A percentile compares a stretch with the other conserved stretches of the same genome.
Conservation (phyloP, 441 rosid genomes). For the Syzygium syzygioides region DNA sequence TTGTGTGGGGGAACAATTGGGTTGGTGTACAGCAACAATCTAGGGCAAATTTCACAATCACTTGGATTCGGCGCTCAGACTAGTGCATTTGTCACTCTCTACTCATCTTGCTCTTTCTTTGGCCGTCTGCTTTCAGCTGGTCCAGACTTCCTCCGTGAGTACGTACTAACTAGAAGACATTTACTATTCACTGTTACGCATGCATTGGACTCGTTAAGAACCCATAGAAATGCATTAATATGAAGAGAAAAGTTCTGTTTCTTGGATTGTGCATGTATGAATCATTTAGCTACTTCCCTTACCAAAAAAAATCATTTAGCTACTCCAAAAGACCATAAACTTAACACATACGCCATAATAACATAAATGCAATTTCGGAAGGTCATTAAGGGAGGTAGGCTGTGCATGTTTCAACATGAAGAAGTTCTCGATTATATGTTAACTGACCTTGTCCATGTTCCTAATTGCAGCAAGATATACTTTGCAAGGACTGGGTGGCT, state of each 20-base stretch:
- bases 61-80: slow-evolving; percentile 36
- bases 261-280: neutral
- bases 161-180: slow-evolving; percentile 20
- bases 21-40: slow-evolving; percentile 75
- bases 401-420: neutral
- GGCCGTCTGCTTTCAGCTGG: slow-evolving; percentile 76
- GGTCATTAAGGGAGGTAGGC: neutral
- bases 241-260: neutral
- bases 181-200: neutral
- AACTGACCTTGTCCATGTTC: slow-evolving; percentile 1
- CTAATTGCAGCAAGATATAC: slow-evolving; percentile 49
- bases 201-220: neutral
- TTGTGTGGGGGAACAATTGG: slow-evolving; percentile 79
- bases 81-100: slow-evolving; percentile 51
- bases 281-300: neutral
- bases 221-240: neutral
- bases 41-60: slow-evolving; percentile 83
- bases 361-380: neutral
- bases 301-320: neutral
- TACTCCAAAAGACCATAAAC: neutral
- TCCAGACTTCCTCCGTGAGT: slow-evolving; percentile 77
- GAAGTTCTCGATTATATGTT: neutral
- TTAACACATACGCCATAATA: neutral
- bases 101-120: slow-evolving; percentile 79
- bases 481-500: slow-evolving; percentile 87